A percentile compares a stretch with the other conserved stretches of the same genome.
Evolutionary conservation across 345 rosid genomes (phyloP).

Genomic region (Clausena lansium): DNA sequence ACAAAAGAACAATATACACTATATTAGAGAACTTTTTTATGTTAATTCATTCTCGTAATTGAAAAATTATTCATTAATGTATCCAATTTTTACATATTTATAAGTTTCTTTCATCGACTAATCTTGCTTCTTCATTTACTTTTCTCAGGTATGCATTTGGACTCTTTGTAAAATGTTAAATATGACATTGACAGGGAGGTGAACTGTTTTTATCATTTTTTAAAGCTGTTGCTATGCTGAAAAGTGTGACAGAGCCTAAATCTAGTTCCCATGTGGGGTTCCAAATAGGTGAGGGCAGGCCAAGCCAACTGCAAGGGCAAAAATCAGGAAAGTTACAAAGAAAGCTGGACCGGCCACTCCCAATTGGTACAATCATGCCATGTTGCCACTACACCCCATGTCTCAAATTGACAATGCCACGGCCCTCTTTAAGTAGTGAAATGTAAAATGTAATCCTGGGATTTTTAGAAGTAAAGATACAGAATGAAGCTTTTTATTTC

Average conservation of each 20-base stretch:
- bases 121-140: not conserved
- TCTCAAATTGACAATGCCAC: not conserved
- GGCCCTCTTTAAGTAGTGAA: not conserved
- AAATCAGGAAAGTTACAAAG: not conserved
- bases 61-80: too few relatives aligned
- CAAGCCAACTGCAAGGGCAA: conserved; percentile 7
- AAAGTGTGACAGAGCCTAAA: not conserved
- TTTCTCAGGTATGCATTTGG: not conserved
- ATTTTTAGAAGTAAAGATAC: conserved; percentile 3
- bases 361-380: not conserved
- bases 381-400: too few relatives aligned
- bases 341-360: not conserved
- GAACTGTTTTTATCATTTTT: not conserved
- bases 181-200: not conserved
- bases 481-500: not conserved
- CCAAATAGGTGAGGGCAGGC: not conserved
- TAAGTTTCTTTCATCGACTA: not conserved
- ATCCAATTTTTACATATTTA: too few relatives aligned
- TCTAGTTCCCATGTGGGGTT: not conserved
- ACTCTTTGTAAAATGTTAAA: not conserved
- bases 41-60: too few relatives aligned
- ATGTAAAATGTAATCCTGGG: not conserved
- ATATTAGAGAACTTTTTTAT: too few relatives aligned
- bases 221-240: not conserved
- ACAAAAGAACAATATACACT: too few relatives aligned